Base-by-base conservation (phyloP, 148 eudicot species). In the Camellia sinensis region DNA sequence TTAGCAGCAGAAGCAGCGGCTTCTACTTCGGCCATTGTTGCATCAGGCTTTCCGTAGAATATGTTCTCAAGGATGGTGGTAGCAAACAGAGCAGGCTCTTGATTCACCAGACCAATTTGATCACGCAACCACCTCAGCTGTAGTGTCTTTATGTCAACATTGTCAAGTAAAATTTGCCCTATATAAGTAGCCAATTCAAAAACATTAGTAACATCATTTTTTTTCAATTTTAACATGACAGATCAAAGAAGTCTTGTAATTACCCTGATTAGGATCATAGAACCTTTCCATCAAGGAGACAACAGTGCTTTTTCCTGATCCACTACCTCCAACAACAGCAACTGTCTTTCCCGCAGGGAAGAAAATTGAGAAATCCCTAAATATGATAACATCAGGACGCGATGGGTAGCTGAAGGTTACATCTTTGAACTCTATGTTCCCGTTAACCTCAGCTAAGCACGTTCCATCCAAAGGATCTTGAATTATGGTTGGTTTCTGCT, bases 321-420 rank as follows among this genome's bases (percentile, higher is more conserved):
- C 99, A 85, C 99, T 97, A 65, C 99, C 98, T 79, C 99, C 99
- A 71, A 97, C 99, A 19, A 97, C 98, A 0, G 99, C 99, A 69
- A 92, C 93, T 14, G 98, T 94, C 89, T 92, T 97, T 66, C 99
- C 99, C 19, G 99, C 99, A 13, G 99, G 99, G 80, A 97, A 97
- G 87, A 91, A 92, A 29, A 97, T 89, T 46, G 98, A 97, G 83
- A 97, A 97, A 81, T 91, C 90, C 61, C 95, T 82, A 76, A 97
- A 92, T 84, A 97, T 92, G 84, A 92, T 85, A 61, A 94, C 99
- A 85, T 97, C 99, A 18, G 98, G 99, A 77, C 99, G 86, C 45
- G 99, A 97, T 12, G 99, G 99, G 61, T 97, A 97, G 85, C 98
- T 94, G 78, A 97, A 97, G 40, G 92, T 84, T 40, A 97, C 92